phyloP scores from a whole-genome alignment of 2,329 filamentous ascomycete genomes.

The Fusarium protoensiforme region DNA sequence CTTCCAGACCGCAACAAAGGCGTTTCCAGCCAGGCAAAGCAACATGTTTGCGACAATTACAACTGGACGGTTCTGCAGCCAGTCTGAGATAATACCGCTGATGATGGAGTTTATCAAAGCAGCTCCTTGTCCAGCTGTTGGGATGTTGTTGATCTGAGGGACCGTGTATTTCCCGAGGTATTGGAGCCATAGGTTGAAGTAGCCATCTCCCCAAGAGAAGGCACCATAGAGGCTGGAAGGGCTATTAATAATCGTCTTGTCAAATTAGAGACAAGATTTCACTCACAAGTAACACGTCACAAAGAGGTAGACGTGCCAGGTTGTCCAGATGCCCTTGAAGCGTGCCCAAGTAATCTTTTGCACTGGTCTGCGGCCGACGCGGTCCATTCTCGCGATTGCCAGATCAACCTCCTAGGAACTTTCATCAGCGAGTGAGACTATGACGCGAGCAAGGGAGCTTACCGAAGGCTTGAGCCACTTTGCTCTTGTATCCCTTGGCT shows the following conservation, averaged over 20 bases:
- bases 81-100: slow-evolving; percentile 12
- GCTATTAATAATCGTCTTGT: not conserved
- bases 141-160: slow-evolving; percentile 55
- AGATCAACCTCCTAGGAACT: slow-evolving; percentile 5
- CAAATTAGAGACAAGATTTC: fast-evolving
- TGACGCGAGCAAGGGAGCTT: not conserved
- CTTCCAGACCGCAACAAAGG: slow-evolving; percentile 12
- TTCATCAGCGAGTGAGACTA: not conserved
- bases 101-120: slow-evolving; percentile 22
- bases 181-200: slow-evolving; percentile 53
- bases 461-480: slow-evolving; percentile 15
- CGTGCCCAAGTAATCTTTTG: slow-evolving; percentile 20
- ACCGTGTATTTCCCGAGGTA: slow-evolving; percentile 46
- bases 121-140: slow-evolving; percentile 45
- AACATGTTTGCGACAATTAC: slow-evolving; percentile 26
- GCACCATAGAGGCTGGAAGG: slow-evolving; percentile 8
- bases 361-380: slow-evolving; percentile 7
- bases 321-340: slow-evolving; percentile 19
- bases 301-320: slow-evolving; percentile 25
- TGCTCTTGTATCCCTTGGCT: slow-evolving; percentile 16
- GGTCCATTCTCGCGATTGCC: slow-evolving; percentile 15
- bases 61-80: slow-evolving; percentile 13
- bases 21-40: slow-evolving; percentile 14
- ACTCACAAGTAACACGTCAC: slow-evolving; percentile 18
- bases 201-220: slow-evolving; percentile 31